phyloP scores from a whole-genome alignment of 371 early-diverging fungal species.

The Rozella allomycis region DNA sequence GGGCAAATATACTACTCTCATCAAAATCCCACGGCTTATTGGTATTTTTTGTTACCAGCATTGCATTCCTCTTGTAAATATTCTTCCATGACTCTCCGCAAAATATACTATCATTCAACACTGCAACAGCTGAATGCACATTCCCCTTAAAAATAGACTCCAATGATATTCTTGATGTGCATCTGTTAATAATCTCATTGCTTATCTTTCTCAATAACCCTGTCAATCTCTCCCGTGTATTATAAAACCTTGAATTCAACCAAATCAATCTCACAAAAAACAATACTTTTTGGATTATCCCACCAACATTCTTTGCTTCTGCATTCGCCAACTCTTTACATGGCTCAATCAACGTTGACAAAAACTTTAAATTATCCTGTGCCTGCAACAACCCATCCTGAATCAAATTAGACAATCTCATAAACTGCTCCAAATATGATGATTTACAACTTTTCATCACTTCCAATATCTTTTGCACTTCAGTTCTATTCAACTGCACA shows the following conservation, averaged over 20 bases:
- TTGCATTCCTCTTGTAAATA: conserved; percentile 13
- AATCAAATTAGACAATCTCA: conserved; percentile 22
- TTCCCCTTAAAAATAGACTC: conserved; percentile 33
- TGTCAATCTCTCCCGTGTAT: conserved; percentile 26
- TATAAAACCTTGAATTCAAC: conserved; percentile 30
- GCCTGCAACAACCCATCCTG: conserved; percentile 29
- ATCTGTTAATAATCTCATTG: conserved; percentile 30
- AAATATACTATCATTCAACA: conserved; percentile 23
- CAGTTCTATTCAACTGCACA: conserved; percentile 21
- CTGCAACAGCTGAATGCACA: conserved; percentile 17
- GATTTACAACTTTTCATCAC: conserved; percentile 22
- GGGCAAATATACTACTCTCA: conserved; percentile 33
- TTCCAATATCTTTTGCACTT: conserved; percentile 16
- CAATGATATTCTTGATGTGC: conserved; percentile 24
- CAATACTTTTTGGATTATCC: conserved; percentile 19
- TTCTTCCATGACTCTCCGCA: conserved; percentile 34
- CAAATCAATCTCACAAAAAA: conserved; percentile 25
- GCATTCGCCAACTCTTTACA: conserved; percentile 17
- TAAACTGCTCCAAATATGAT: conserved; percentile 28
- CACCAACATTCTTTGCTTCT: conserved; percentile 19
- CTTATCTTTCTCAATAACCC: conserved; percentile 25
- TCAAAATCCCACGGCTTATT: conserved; percentile 25
- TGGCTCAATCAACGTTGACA: conserved; percentile 16
- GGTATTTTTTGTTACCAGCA: conserved; percentile 16
- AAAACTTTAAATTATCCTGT: conserved; percentile 29